Conservation (phyloP, 2,329 filamentous ascomycete genomes). For the Pseudogymnoascus sp. region DNA sequence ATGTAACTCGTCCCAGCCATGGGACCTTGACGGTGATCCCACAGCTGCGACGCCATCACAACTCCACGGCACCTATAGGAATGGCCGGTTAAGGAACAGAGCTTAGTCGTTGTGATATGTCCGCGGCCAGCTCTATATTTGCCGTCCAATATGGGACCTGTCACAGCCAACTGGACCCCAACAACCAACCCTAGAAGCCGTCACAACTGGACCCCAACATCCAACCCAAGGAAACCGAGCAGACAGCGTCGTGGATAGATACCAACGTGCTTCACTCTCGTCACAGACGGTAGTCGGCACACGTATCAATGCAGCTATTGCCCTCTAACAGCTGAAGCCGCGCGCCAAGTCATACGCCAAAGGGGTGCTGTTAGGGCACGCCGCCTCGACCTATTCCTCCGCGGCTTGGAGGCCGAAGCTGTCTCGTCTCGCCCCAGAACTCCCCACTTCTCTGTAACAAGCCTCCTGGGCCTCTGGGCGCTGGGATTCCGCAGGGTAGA, state of each 20-base stretch:
- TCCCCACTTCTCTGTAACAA: constrained; percentile 6
- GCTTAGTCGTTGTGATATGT: not conserved
- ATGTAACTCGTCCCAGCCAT: not conserved
- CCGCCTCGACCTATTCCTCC: not conserved
- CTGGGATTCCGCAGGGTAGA: not conserved
- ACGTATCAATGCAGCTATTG: not conserved
- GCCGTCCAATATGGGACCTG: not conserved
- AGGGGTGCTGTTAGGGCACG: not conserved
- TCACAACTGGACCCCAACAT: not conserved
- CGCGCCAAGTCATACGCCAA: not conserved
- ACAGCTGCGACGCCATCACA: not conserved
- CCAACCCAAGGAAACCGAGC: not conserved
- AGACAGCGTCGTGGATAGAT: constrained; percentile 1
- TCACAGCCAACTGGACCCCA: not conserved
- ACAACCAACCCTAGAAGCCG: not conserved
- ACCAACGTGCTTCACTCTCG: constrained; percentile 5
- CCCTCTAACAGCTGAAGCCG: not conserved
- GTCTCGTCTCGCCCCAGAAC: not conserved
- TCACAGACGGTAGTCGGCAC: not conserved
- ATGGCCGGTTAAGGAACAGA: not conserved
- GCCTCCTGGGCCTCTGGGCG: constrained; percentile 2
- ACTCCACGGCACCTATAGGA: not conserved
- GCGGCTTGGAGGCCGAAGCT: not conserved
- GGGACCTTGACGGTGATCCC: not conserved
- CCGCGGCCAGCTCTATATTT: not conserved